phyloP scores from a whole-genome alignment of 163 green algal species.

The Chlamydomonas reinhardtii region DNA sequence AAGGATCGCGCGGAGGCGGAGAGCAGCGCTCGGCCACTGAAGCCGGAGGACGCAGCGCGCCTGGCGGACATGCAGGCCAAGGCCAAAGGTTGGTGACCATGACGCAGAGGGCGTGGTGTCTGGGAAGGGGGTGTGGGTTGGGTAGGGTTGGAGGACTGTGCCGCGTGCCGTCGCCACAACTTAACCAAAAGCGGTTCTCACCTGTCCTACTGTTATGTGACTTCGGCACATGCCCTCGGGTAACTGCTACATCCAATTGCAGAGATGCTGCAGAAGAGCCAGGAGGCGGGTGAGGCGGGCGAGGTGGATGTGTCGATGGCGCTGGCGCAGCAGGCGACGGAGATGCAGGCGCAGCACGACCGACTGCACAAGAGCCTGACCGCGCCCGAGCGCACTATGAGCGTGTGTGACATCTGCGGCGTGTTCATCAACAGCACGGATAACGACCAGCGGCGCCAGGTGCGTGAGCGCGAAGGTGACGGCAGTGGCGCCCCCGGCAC shows the following conservation, averaged over 20 bases:
- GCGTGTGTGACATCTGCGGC: constrained; percentile 90
- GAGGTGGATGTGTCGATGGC: constrained; percentile 85
- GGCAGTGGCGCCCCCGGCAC: background rate
- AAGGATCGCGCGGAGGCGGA: constrained; percentile 86
- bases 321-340: constrained; percentile 75
- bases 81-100: constrained; percentile 70
- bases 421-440: constrained; percentile 90
- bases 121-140: background rate
- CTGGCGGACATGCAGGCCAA: constrained; percentile 78
- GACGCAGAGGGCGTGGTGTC: background rate
- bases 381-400: constrained; percentile 77
- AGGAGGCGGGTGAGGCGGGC: constrained; percentile 78
- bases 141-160: no score
- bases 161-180: no score
- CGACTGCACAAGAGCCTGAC: constrained; percentile 72
- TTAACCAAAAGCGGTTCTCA: no score
- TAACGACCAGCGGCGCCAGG: constrained; percentile 73
- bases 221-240: no score
- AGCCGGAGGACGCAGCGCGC: constrained; percentile 69
- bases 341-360: constrained; percentile 76
- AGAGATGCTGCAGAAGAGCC: constrained; percentile 72
- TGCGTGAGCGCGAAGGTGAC: constrained; percentile 13
- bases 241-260: background rate
- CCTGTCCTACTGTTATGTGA: no score
- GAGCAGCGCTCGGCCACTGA: constrained; percentile 71